phyloP scores from a whole-genome alignment of 495 filamentous ascomycete genomes.

The Chaetomium cochliodes region DNA sequence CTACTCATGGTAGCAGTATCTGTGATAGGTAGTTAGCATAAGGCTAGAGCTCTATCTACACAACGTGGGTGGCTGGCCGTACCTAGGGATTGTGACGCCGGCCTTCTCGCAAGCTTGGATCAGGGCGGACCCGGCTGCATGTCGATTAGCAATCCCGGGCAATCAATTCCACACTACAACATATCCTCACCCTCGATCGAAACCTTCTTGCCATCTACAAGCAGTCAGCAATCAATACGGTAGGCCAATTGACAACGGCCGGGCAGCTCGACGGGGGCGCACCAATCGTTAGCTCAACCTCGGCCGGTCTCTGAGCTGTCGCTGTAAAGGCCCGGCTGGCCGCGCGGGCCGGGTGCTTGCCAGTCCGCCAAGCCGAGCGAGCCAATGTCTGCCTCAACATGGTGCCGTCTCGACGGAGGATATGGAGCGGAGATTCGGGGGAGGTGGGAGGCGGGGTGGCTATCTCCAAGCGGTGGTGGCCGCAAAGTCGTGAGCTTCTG shows the following conservation, averaged over 20 bases:
- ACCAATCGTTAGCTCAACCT: slow-evolving; percentile 96
- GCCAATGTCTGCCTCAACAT: slow-evolving; percentile 88
- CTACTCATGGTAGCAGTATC: slow-evolving; percentile 99
- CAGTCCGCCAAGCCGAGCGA: slow-evolving; percentile 80
- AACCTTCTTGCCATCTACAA: slow-evolving; percentile 88
- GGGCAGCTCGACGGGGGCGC: slow-evolving; percentile 33
- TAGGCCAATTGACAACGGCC: slow-evolving; percentile 24
- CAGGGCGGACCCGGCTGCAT: slow-evolving; percentile 79
- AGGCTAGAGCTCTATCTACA: background rate
- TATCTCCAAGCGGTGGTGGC: slow-evolving; percentile 19
- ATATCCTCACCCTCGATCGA: slow-evolving; percentile 78
- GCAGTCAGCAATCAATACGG: slow-evolving; percentile 35
- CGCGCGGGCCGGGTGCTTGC: slow-evolving; percentile 62
- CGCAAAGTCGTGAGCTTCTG: slow-evolving; percentile 17
- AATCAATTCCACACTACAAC: slow-evolving; percentile 28
- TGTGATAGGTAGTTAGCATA: slow-evolving; percentile 50
- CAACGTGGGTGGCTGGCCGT: slow-evolving; percentile 19
- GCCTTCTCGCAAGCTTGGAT: slow-evolving; percentile 99
- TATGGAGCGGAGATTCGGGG: slow-evolving; percentile 27
- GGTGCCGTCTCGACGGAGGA: slow-evolving; percentile 56
- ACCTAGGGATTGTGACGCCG: slow-evolving; percentile 84
- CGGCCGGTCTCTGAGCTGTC: slow-evolving; percentile 67
- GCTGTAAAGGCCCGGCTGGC: slow-evolving; percentile 71
- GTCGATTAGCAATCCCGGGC: slow-evolving; percentile 23
- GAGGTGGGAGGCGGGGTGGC: slow-evolving; percentile 16